Evolutionary conservation across 352 stramenopile genomes (phyloP), one percentile per base, ranked within the genome.

Genomic region (Globisporangium irregulare): DNA sequence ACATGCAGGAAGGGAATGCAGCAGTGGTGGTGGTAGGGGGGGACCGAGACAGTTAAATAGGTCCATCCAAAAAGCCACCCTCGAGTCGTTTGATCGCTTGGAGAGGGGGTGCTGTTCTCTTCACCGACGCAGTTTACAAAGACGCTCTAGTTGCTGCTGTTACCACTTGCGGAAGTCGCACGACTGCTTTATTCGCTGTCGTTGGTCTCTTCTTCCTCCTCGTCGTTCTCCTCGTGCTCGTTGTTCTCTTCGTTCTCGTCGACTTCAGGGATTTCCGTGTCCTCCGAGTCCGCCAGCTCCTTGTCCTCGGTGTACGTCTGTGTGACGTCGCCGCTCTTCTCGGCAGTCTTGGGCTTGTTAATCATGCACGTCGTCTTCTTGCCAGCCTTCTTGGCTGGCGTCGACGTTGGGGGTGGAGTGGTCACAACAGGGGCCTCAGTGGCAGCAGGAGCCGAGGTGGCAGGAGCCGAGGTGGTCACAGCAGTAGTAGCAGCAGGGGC

Each of bases 361-460:
- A 62, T 62, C 56, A 62, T 62, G 56, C 56, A 62, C 29, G 41
- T 53, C 24, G 41, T 48, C 59, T 64, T 64, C 59, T 64, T 64
- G 38, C 27, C 59, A 12, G 59, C 14, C 15, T 63, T 55, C 59
- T 64, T 64, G 38, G 59, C 36, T 29, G 55, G 55, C 7, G 54
- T 24, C n/a, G 15, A 41, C 7, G 54, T 41, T 12, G 58, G n/a
- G 12, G 34, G 22, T n/a, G 62, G 62, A 7, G 58, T 20, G 34
- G 50, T 38, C 5, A 64, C 72, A 10, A 56, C 55, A 20, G 70
- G 57, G 0, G 61, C 25, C 20, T 55, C 59, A 12, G 71, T 72
- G 0, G 62, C 61, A 27, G 68, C 60, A 18, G 67, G 36, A 15
- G 70, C 53, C 20, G 24, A 20, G 14, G 71, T 72, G 0, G 68